These are phyloP conservation scores for Cryptococcus deneoformans DNA, from an alignment of 1,284 basidiomycete genomes.

Conservation along the genomic window DNA sequence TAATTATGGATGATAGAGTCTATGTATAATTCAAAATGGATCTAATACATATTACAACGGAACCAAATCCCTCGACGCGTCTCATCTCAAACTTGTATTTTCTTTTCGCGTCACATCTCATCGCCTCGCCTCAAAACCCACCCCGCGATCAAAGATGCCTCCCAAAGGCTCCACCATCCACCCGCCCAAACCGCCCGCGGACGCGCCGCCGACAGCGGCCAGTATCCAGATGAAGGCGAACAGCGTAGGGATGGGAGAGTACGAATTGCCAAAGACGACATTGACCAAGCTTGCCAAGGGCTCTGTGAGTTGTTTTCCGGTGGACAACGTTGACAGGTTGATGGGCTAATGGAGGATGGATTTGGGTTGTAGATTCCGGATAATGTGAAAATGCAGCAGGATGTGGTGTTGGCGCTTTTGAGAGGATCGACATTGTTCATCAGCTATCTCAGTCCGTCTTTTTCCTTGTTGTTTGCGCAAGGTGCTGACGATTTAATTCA, in stretches of 20 bases:
- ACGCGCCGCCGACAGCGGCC: conserved; percentile 20
- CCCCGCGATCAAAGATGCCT: conserved; percentile 18
- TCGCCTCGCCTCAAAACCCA: too few relatives aligned
- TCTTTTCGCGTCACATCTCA: too few relatives aligned
- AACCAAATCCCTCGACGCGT: too few relatives aligned
- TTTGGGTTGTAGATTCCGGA: conserved; percentile 64
- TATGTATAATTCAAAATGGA: too few relatives aligned
- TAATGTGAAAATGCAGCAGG: conserved; percentile 79
- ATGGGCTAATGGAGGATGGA: not conserved
- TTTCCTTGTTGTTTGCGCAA: too few relatives aligned
- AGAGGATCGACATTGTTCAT: conserved; percentile 89
- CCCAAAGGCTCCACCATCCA: conserved; percentile 26
- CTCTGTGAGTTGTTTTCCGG: conserved; percentile 53
- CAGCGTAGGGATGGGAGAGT: conserved; percentile 63
- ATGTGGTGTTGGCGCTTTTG: conserved; percentile 73
- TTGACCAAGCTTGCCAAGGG: conserved; percentile 79
- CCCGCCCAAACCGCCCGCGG: conserved; percentile 14
- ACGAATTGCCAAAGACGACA: conserved; percentile 75
- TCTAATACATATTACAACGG: too few relatives aligned
- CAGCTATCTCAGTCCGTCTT: conserved; percentile 80
- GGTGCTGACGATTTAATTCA: conserved; percentile 6
- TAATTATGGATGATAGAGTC: too few relatives aligned
- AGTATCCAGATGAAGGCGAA: conserved; percentile 32
- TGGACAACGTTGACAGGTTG: too few relatives aligned
- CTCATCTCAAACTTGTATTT: too few relatives aligned